Evolutionary conservation across 805 yeast genomes (phyloP).

Genomic region (Ogataea methanolica): DNA sequence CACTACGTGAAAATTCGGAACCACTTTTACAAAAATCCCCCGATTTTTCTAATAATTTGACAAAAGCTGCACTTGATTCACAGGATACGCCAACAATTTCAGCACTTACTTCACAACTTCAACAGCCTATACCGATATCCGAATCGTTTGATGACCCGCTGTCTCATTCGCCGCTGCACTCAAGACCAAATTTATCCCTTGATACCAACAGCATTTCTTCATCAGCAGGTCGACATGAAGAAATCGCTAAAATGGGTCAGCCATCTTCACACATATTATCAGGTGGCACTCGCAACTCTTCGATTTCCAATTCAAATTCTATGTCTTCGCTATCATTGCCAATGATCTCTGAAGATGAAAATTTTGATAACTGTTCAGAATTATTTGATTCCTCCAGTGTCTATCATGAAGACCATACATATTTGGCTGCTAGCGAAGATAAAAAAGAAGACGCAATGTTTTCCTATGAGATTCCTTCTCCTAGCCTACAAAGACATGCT

Average conservation of each 20-base stretch:
- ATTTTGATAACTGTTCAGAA: background rate
- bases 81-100: too few species aligned
- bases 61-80: too few species aligned
- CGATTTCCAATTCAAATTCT: constrained; percentile 11
- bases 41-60: too few species aligned
- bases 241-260: background rate
- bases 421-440: too few species aligned
- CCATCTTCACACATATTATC: background rate
- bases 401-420: background rate
- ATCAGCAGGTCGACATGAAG: background rate
- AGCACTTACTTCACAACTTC: too few species aligned
- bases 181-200: too few species aligned
- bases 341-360: constrained; percentile 19
- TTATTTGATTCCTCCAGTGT: background rate
- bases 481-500: background rate
- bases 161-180: too few species aligned
- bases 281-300: background rate
- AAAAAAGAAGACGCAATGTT: background rate
- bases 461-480: background rate
- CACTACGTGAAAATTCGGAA: too few species aligned
- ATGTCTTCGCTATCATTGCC: constrained; percentile 17
- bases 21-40: too few species aligned
- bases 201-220: background rate
- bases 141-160: too few species aligned
- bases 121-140: too few species aligned